Conservation (phyloP, 805 yeast genomes). For the Saccharomycopsis sp. region DNA sequence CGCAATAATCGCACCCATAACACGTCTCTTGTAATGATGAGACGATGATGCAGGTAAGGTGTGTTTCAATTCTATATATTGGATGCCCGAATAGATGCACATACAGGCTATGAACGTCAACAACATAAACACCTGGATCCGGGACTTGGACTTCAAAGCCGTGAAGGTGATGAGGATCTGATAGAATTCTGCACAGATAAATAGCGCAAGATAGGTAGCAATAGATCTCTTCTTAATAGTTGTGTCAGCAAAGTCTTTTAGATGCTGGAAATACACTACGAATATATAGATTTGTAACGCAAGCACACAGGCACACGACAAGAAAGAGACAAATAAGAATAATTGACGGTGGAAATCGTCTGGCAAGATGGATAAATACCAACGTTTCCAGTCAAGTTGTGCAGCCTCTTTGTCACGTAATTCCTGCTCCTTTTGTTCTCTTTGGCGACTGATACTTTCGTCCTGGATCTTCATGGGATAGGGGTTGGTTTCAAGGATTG, state of each 20-base stretch:
- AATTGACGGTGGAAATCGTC: constrained; percentile 12
- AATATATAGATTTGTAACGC: constrained; percentile 33
- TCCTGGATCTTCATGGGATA: neutral
- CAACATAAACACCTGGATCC: constrained; percentile 32
- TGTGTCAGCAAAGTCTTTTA: constrained; percentile 16
- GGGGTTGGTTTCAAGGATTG: neutral
- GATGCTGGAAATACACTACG: constrained; percentile 32
- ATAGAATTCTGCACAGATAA: constrained; percentile 36
- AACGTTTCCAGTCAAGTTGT: neutral
- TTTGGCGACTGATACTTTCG: neutral
- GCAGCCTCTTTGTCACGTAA: neutral
- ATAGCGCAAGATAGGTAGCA: constrained; percentile 31
- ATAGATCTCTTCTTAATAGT: constrained; percentile 22
- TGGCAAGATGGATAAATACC: neutral
- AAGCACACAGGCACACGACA: constrained; percentile 31
- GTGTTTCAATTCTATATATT: constrained; percentile 30
- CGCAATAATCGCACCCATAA: constrained; percentile 33
- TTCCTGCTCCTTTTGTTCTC: neutral
- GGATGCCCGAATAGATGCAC: constrained; percentile 38
- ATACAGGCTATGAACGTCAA: constrained; percentile 34
- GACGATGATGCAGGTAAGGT: constrained; percentile 22
- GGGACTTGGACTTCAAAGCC: constrained; percentile 31
- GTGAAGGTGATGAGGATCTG: constrained; percentile 32
- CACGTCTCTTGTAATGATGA: constrained; percentile 27
- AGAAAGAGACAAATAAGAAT: constrained; percentile 29